Conservation (phyloP, 768 basidiomycete species). For the Mycena leptocephala region DNA sequence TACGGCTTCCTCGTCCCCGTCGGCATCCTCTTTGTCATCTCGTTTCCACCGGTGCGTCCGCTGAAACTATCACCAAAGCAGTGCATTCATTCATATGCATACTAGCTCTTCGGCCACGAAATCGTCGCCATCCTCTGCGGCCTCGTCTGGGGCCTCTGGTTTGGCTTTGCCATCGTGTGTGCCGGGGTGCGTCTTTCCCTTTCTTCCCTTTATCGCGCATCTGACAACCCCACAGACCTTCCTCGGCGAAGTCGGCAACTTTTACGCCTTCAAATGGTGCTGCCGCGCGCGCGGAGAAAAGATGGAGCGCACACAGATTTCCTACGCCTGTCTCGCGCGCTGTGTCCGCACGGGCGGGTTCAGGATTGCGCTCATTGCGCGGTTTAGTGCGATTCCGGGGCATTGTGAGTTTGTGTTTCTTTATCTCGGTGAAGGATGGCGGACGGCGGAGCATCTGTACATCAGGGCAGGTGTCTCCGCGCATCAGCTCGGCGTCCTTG, state of each 20-base stretch:
- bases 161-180: constrained; percentile 89
- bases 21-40: constrained; percentile 85
- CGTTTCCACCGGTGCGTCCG: constrained; percentile 84
- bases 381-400: constrained; percentile 88
- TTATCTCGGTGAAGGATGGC: no score
- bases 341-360: constrained; percentile 92
- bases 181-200: no score
- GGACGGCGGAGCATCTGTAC: no score
- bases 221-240: no score
- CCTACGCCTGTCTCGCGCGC: constrained; percentile 75
- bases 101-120: constrained; percentile 91
- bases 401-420: constrained; percentile 71
- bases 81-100: neutral
- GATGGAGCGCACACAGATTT: constrained; percentile 70
- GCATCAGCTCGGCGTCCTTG: no score
- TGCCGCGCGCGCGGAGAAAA: constrained; percentile 85
- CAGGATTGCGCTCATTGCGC: constrained; percentile 83
- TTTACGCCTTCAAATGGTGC: constrained; percentile 90
- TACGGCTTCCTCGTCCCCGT: constrained; percentile 87
- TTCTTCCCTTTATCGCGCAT: no score
- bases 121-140: constrained; percentile 92
- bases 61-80: neutral
- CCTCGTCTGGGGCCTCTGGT: constrained; percentile 91
- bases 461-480: no score
- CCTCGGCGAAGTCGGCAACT: constrained; percentile 90